Evolutionary conservation across 441 rosid species (phyloP).

Genomic region (Arabidopsis lyrata): DNA sequence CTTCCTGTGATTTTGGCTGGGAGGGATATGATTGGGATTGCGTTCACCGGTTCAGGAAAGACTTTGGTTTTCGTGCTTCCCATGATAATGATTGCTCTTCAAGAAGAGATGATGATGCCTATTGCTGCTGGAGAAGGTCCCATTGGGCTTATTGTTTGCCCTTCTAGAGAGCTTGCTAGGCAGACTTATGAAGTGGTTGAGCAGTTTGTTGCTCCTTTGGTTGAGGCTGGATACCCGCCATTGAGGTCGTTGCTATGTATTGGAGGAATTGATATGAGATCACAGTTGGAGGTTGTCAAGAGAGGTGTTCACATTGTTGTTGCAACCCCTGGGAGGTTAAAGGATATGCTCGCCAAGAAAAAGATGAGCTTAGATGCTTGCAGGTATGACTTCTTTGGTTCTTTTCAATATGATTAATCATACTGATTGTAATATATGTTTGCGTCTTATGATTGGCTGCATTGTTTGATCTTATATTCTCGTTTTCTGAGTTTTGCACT

Average conservation of each 20-base stretch:
- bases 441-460: background rate
- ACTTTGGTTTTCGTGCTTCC: background rate
- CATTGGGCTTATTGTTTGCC: background rate
- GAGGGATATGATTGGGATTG: slow-evolving; percentile 4
- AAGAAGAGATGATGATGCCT: slow-evolving; percentile 1
- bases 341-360: slow-evolving; percentile 2
- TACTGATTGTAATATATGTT: background rate
- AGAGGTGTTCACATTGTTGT: background rate
- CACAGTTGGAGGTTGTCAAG: background rate
- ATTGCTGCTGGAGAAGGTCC: background rate
- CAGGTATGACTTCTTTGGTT: slow-evolving; percentile 39
- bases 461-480: background rate
- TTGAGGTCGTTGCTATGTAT: background rate
- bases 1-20: background rate
- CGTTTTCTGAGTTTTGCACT: background rate
- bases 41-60: background rate
- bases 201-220: slow-evolving; percentile 2
- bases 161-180: background rate
- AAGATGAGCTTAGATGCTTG: background rate
- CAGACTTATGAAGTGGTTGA: background rate
- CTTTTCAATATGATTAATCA: background rate
- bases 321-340: background rate
- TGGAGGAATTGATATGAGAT: background rate
- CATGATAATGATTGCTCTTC: background rate
- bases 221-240: background rate